Base-by-base conservation (phyloP, 2,329 filamentous ascomycete genomes). In the Nannizzia gypsea region DNA sequence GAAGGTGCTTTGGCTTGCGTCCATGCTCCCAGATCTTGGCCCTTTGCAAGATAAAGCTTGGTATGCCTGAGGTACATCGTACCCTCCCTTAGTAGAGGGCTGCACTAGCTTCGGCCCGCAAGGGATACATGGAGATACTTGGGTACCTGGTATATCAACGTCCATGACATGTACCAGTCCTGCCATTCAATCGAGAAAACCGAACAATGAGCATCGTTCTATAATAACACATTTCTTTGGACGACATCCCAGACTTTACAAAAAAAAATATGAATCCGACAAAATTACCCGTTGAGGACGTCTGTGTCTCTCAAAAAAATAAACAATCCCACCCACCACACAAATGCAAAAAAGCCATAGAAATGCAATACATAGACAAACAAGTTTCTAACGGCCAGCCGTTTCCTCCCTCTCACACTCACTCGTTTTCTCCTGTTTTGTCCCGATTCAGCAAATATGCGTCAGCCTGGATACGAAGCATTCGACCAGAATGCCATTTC, bases 391-490 rank as follows among this genome's bases (percentile, higher is more conserved):
- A 20, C 26, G 28, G 26, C 50, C 50, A 15, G 26, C 50, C 48
- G 26, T 34, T 34, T 54, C 15, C 11, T 20, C 31, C 17, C 31
- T 6, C 11, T 9, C 31, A 15, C 28, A 34, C 6, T 34, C 34
- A 6, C 28, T 54, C 50, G 50, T 54, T 34, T 54, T 54, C 26
- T 54, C 50, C 15, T 54, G 24, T 31, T 31, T 34, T 54, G 28
- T n/a, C 50, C 17, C 3, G n/a, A 36, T 34, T 56, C 34, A 56
- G 54, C 20, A 26, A 13, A 31, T 67, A 69, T 59, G 69, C 68
- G 15, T 69, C 67, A 60, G 38, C 40, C 40, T 26, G 9, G 56
- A 58, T 36, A 58, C 56, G 56, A 46, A 58, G 40, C 56, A 46
- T 48, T 58, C 56, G 17, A 58, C 17, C 9, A 42, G 38, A 22